phyloP scores from a whole-genome alignment of 2,329 filamentous ascomycete species.

The Trichoderma afroharzianum region DNA sequence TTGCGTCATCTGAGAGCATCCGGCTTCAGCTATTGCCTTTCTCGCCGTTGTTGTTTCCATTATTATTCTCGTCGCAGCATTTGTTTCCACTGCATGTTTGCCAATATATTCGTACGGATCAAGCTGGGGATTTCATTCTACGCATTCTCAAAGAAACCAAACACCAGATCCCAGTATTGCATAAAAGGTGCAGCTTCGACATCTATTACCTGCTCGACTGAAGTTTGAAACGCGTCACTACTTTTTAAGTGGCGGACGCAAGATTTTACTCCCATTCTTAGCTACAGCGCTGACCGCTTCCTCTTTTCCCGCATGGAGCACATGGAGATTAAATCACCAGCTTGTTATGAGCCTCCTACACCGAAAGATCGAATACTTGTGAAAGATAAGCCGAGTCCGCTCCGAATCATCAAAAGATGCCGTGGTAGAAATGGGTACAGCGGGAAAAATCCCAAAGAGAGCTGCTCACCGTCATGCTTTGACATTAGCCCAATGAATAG shows the following conservation, averaged over 20 bases:
- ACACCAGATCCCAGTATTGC: background rate
- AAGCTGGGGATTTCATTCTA: background rate
- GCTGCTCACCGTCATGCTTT: background rate
- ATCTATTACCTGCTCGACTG: background rate
- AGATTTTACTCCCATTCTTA: background rate
- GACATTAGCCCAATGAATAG: background rate
- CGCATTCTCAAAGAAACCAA: background rate
- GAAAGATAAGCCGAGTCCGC: conserved; percentile 40
- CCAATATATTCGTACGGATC: background rate
- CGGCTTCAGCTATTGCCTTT: conserved; percentile 4
- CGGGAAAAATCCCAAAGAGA: background rate
- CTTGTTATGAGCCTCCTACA: conserved; percentile 32
- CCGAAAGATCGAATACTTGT: conserved; percentile 20
- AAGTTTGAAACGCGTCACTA: background rate
- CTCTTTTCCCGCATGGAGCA: conserved; percentile 33
- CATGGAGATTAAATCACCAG: conserved; percentile 25
- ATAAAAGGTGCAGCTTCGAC: background rate
- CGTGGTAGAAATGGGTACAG: background rate
- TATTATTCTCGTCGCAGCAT: background rate
- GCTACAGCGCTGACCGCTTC: background rate
- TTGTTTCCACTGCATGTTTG: conserved; percentile 7
- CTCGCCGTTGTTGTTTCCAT: conserved; percentile 10
- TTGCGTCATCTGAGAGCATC: conserved; percentile 13
- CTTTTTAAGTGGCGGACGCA: background rate
- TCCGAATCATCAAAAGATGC: conserved; percentile 40